Evolutionary conservation across 495 filamentous ascomycete species (phyloP).

Genomic region (Aspergillus nanangensis): DNA sequence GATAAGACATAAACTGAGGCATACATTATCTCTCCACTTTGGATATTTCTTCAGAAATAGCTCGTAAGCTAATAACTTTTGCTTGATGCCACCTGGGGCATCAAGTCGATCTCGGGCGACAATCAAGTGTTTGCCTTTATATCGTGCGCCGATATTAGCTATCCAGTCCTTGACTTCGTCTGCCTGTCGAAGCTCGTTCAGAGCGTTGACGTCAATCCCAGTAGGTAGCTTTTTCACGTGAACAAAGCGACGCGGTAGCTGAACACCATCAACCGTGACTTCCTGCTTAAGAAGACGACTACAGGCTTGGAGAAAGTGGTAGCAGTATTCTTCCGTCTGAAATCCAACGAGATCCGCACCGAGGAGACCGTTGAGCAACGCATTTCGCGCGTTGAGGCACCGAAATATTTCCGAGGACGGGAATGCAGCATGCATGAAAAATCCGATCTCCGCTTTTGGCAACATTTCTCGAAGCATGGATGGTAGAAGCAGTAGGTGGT

Average conservation of each 20-base stretch:
- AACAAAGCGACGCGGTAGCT: slow-evolving; percentile 79
- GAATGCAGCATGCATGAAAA: slow-evolving; percentile 88
- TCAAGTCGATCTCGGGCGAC: slow-evolving; percentile 87
- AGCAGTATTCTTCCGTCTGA: slow-evolving; percentile 82
- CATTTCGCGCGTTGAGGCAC: slow-evolving; percentile 71
- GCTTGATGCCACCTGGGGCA: slow-evolving; percentile 76
- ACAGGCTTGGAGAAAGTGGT: slow-evolving; percentile 90
- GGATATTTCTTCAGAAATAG: slow-evolving; percentile 82
- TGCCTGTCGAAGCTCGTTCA: slow-evolving; percentile 60
- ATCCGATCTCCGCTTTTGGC: slow-evolving; percentile 82
- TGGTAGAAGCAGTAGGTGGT: slow-evolving; percentile 80
- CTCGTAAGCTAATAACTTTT: slow-evolving; percentile 84
- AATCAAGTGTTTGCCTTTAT: slow-evolving; percentile 75
- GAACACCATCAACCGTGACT: slow-evolving; percentile 71
- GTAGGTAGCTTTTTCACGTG: slow-evolving; percentile 52
- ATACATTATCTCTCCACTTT: slow-evolving; percentile 69
- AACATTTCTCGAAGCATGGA: slow-evolving; percentile 70
- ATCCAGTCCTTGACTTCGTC: slow-evolving; percentile 69
- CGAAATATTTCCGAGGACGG: slow-evolving; percentile 90
- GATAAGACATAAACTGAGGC: no score
- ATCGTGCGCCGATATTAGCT: slow-evolving; percentile 62
- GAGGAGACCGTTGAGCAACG: slow-evolving; percentile 80
- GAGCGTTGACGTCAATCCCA: slow-evolving; percentile 62
- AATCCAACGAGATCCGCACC: slow-evolving; percentile 88
- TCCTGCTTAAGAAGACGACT: slow-evolving; percentile 77